These are phyloP conservation scores for Lecanicillium sp. DNA, from an alignment of 2,329 filamentous ascomycete species.

Conservation along the genomic window DNA sequence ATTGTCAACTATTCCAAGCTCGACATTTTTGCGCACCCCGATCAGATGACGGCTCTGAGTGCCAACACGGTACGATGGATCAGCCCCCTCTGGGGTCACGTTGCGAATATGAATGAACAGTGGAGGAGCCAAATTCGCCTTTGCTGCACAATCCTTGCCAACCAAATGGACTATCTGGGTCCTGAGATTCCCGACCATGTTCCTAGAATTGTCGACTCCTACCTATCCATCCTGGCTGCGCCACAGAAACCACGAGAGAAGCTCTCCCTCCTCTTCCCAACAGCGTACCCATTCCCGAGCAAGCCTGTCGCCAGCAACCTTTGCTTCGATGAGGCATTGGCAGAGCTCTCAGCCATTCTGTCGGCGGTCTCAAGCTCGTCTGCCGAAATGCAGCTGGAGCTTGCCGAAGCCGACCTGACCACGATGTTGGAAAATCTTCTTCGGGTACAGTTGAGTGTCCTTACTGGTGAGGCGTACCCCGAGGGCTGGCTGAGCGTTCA, in stretches of 20 bases:
- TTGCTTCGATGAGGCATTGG: conserved; percentile 73
- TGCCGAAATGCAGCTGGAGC: conserved; percentile 63
- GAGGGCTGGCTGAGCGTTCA: conserved; percentile 84
- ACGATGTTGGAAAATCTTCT: conserved; percentile 71
- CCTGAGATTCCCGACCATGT: conserved; percentile 83
- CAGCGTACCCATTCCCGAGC: conserved; percentile 78
- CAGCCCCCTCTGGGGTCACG: conserved; percentile 83
- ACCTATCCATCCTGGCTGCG: conserved; percentile 61
- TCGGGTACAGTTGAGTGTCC: conserved; percentile 79
- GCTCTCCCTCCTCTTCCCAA: conserved; percentile 84
- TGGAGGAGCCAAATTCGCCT: conserved; percentile 90
- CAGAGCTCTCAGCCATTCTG: conserved; percentile 83
- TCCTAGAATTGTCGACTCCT: conserved; percentile 85
- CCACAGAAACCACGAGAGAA: conserved; percentile 49
- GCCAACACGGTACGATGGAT: conserved; percentile 87
- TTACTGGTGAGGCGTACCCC: conserved; percentile 85
- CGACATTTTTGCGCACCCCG: conserved; percentile 70
- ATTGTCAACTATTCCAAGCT: conserved; percentile 87
- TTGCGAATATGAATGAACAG: conserved; percentile 65
- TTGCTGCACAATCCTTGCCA: conserved; percentile 86
- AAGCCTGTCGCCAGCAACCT: conserved; percentile 55
- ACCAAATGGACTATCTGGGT: conserved; percentile 70
- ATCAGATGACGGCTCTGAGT: conserved; percentile 66
- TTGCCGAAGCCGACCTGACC: conserved; percentile 66
- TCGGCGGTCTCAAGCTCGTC: conserved; percentile 72